These are phyloP conservation scores for Puccinia triticina DNA, from an alignment of 1,284 basidiomycete species.

Conservation along the genomic window DNA sequence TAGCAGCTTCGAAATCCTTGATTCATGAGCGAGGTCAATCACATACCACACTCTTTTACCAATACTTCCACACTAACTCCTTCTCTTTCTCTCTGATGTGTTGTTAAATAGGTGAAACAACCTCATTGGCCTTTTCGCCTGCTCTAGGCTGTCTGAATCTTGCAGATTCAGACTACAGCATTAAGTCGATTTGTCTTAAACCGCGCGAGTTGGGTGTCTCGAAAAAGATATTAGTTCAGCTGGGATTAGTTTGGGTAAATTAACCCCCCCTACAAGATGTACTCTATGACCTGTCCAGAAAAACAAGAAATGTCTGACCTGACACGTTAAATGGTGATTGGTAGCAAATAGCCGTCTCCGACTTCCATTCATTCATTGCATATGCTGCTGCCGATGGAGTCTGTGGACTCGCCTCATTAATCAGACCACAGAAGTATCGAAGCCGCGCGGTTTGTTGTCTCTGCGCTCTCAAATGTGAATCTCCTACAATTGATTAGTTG, in stretches of 20 bases:
- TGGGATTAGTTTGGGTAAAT: constrained; percentile 45
- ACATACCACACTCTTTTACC: neutral
- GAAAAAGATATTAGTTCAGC: constrained; percentile 40
- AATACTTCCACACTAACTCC: neutral
- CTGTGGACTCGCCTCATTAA: constrained; percentile 70
- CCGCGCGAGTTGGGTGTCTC: constrained; percentile 43
- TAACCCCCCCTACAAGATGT: neutral
- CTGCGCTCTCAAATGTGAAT: neutral
- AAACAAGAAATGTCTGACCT: neutral
- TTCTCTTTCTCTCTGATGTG: neutral
- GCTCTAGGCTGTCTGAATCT: constrained; percentile 33
- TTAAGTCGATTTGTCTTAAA: constrained; percentile 40
- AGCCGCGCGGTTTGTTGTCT: constrained; percentile 67
- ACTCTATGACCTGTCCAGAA: neutral
- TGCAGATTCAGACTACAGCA: constrained; percentile 44
- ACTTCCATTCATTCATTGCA: constrained; percentile 82
- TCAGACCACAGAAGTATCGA: constrained; percentile 70
- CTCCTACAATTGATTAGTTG: neutral
- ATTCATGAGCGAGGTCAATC: constrained; percentile 70
- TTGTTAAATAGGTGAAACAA: constrained; percentile 37
- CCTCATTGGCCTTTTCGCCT: constrained; percentile 37
- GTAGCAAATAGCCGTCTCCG: constrained; percentile 74
- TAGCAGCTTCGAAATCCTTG: constrained; percentile 66
- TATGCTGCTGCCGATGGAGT: constrained; percentile 79
- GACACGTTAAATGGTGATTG: neutral